These are phyloP conservation scores for Colletotrichum horii DNA, from an alignment of 2,329 filamentous ascomycete genomes.

Conservation along the genomic window DNA sequence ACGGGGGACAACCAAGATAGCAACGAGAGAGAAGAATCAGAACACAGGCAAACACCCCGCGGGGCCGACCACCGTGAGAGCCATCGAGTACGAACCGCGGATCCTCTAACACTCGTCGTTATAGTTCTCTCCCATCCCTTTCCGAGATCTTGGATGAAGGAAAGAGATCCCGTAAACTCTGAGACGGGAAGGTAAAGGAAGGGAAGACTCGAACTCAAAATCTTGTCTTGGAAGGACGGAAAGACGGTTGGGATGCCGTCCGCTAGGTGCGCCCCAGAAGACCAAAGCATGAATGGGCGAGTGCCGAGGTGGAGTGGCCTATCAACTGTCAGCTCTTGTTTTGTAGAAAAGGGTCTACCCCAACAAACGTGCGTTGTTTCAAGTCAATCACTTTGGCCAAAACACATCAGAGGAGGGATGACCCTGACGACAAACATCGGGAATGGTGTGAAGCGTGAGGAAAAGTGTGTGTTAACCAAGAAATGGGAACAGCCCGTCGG, in stretches of 20 bases:
- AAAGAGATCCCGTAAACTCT: not conserved
- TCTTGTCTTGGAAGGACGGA: not conserved
- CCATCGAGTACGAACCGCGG: not conserved
- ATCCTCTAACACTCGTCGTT: constrained; percentile 2
- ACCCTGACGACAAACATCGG: not conserved
- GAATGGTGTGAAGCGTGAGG: not conserved
- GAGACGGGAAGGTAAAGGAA: not conserved
- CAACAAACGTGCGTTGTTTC: constrained; percentile 12
- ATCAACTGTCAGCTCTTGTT: constrained; percentile 1
- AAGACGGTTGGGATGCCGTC: not conserved
- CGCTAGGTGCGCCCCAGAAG: not conserved
- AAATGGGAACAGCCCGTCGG: not conserved
- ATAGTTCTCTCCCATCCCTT: not conserved
- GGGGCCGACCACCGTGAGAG: not conserved
- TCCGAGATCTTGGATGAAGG: not conserved
- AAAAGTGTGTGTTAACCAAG: not conserved
- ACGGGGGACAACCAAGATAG: not conserved
- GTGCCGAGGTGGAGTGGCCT: not conserved
- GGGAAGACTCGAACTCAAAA: not conserved
- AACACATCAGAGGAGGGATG: not conserved
- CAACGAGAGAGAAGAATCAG: not conserved
- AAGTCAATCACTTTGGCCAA: constrained; percentile 14
- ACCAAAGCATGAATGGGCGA: not conserved
- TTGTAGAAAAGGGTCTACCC: not conserved
- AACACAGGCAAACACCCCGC: not conserved